Evolutionary conservation across 805 yeast species (phyloP).

Genomic region (Candida koratica): DNA sequence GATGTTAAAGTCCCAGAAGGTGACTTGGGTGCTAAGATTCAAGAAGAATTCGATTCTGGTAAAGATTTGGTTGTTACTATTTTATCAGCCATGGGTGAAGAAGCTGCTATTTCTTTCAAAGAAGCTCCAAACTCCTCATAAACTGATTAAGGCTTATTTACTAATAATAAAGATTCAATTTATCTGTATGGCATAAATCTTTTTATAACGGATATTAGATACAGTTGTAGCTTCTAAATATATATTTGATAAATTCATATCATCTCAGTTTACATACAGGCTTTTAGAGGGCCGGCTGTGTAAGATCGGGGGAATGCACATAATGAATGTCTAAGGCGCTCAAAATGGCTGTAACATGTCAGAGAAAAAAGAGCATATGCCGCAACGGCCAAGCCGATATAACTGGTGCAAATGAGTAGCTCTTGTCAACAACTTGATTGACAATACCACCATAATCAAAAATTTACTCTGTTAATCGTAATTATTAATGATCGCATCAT

Average conservation of each 20-base stretch:
- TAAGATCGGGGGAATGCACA: too few species aligned
- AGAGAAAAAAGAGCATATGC: too few species aligned
- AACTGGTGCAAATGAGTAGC: neutral
- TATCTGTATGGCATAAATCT: slow-evolving; percentile 7
- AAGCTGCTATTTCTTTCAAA: slow-evolving; percentile 97
- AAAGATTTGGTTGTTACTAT: slow-evolving; percentile 96
- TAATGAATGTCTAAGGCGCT: too few species aligned
- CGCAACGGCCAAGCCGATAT: too few species aligned
- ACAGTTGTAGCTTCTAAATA: slow-evolving; percentile 11
- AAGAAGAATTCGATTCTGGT: slow-evolving; percentile 94
- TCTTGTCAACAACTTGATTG: neutral
- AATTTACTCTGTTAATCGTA: too few species aligned
- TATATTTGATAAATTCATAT: slow-evolving; percentile 4
- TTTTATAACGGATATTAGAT: slow-evolving; percentile 7
- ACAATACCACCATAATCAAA: too few species aligned
- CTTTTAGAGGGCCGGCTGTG: too few species aligned
- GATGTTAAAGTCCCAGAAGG: slow-evolving; percentile 98
- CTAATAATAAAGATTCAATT: slow-evolving; percentile 8
- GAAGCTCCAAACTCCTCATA: slow-evolving; percentile 78
- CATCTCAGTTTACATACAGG: too few species aligned
- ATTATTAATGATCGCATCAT: too few species aligned
- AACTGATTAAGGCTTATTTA: slow-evolving; percentile 3
- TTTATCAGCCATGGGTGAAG: slow-evolving; percentile 98
- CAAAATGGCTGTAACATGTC: too few species aligned
- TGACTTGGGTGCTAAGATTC: slow-evolving; percentile 91